Conservation (phyloP, 768 basidiomycete species). For the Tulasnella sp. region DNA sequence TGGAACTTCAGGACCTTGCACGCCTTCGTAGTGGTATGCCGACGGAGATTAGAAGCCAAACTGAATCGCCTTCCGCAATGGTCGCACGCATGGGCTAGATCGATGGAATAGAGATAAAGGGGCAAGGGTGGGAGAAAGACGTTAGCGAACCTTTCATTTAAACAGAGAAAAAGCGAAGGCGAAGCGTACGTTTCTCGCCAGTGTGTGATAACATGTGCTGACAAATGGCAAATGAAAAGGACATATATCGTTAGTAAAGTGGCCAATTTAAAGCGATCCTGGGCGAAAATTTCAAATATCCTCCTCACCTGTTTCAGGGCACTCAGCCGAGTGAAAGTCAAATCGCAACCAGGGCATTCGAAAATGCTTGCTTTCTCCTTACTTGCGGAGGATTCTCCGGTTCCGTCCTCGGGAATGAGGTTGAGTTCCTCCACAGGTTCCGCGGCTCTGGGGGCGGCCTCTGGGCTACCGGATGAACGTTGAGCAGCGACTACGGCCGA, state of each 20-base stretch:
- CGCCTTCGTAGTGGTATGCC: constrained; percentile 30
- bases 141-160: constrained; percentile 9
- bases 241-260: constrained; percentile 1
- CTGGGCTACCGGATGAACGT: constrained; percentile 15
- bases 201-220: constrained; percentile 34
- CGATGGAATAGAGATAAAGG: constrained; percentile 19
- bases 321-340: constrained; percentile 31
- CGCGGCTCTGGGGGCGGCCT: neutral
- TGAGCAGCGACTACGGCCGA: constrained; percentile 1
- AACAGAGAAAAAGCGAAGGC: neutral
- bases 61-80: constrained; percentile 32
- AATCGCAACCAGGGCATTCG: constrained; percentile 32
- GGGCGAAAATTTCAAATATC: neutral
- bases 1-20: constrained; percentile 33
- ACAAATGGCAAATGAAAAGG: constrained; percentile 1
- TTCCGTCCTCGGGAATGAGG: constrained; percentile 17
- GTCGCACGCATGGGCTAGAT: constrained; percentile 32
- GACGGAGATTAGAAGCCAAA: constrained; percentile 33
- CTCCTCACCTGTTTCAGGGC: constrained; percentile 35
- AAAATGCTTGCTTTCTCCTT: constrained; percentile 15
- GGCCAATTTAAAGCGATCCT: constrained; percentile 15
- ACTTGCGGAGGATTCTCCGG: neutral
- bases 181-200: constrained; percentile 33
- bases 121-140: constrained; percentile 12
- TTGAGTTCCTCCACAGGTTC: constrained; percentile 18